Percentiles rank a stretch among this genome's conserved stretches.
Conservation (phyloP, 176 grass and related monocot species). For the Carex scoparia region DNA sequence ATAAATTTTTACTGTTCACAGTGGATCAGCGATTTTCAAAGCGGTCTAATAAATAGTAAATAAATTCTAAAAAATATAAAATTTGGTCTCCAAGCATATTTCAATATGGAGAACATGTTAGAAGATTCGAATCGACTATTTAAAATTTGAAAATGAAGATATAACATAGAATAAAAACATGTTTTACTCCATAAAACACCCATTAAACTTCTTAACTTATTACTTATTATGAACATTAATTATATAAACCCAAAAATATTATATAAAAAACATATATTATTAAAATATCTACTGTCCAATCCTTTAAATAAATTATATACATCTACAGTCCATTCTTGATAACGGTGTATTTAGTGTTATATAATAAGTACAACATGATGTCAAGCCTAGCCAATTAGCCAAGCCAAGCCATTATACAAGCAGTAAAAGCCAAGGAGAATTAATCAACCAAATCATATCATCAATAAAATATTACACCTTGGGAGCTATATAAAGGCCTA, state of each 20-base stretch:
- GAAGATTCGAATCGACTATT: no score
- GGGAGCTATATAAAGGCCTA: conserved; percentile 17
- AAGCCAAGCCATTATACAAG: background rate
- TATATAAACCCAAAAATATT: background rate
- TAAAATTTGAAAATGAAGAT: no score
- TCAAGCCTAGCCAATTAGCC: background rate
- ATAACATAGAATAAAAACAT: no score
- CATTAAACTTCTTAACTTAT: background rate
- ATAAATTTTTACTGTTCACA: no score
- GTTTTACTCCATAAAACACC: no score
- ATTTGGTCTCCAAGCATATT: no score
- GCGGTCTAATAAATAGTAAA: no score
- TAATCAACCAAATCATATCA: background rate
- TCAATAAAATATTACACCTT: background rate
- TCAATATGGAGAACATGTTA: no score
- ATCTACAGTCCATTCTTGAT: background rate
- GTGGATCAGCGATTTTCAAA: no score
- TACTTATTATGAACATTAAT: background rate
- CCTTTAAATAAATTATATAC: background rate
- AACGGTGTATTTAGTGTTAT: background rate
- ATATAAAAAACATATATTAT: background rate
- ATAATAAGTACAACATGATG: background rate
- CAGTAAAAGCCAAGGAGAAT: background rate
- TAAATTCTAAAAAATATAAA: no score
- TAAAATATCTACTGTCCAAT: background rate